Conservation (phyloP, 495 filamentous ascomycete species). For the Tuber microsphaerosporum region DNA sequence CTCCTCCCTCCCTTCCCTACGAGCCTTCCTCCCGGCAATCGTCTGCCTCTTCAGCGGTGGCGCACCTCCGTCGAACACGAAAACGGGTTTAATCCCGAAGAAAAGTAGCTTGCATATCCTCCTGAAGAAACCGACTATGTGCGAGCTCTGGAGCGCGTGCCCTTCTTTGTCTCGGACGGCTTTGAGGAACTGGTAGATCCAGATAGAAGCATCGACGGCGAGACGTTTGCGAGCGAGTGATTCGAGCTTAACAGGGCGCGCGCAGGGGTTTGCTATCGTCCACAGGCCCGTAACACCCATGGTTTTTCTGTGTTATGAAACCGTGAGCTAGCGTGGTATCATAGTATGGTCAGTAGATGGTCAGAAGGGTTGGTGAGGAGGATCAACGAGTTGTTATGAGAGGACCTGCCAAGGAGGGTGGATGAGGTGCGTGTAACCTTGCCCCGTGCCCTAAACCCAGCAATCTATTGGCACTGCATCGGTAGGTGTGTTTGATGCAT, state of each 20-base stretch:
- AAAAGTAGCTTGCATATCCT: constrained; percentile 94
- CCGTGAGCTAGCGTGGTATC: constrained; percentile 11
- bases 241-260: constrained; percentile 83
- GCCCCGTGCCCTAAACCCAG: constrained; percentile 12
- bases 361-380: neutral
- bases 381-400: constrained; percentile 7
- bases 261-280: constrained; percentile 87
- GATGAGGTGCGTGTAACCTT: constrained; percentile 28
- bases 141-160: constrained; percentile 88
- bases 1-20: constrained; percentile 80
- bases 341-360: constrained; percentile 6
- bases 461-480: neutral
- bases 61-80: constrained; percentile 95
- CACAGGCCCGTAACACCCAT: constrained; percentile 99
- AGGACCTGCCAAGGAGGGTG: neutral
- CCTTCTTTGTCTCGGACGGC: constrained; percentile 97
- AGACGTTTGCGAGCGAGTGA: constrained; percentile 91
- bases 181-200: constrained; percentile 99
- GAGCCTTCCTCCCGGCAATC: constrained; percentile 65
- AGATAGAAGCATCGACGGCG: constrained; percentile 95
- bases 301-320: neutral
- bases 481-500: neutral
- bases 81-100: constrained; percentile 93
- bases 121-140: constrained; percentile 95
- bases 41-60: constrained; percentile 87